Conservation (phyloP, 2,329 filamentous ascomycete genomes). For the Penicillium expansum region DNA sequence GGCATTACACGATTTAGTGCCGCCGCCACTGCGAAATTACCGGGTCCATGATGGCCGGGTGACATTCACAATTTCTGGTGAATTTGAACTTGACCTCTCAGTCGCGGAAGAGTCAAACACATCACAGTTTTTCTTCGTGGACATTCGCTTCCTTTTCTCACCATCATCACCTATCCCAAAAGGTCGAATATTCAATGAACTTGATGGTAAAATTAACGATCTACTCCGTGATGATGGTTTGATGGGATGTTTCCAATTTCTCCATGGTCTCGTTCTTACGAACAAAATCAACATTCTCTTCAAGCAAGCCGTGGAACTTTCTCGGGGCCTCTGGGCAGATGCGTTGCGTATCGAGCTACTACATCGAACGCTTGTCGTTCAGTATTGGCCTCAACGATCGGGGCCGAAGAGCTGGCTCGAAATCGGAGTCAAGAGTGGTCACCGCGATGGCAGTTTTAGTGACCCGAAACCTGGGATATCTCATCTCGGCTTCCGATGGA, state of each 20-base stretch:
- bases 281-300: slow-evolving; percentile 83
- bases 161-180: slow-evolving; percentile 65
- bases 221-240: slow-evolving; percentile 69
- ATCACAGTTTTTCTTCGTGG: slow-evolving; percentile 90
- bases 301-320: slow-evolving; percentile 71
- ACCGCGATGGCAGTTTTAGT: slow-evolving; percentile 8
- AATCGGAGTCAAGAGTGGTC: slow-evolving; percentile 61
- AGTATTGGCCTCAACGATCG: slow-evolving; percentile 78
- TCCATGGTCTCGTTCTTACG: slow-evolving; percentile 85
- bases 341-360: slow-evolving; percentile 74
- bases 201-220: slow-evolving; percentile 72
- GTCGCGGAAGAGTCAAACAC: slow-evolving; percentile 80
- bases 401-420: slow-evolving; percentile 87
- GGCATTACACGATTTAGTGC: slow-evolving; percentile 81
- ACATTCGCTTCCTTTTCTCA: slow-evolving; percentile 78
- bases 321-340: slow-evolving; percentile 71
- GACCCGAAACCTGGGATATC: slow-evolving; percentile 24
- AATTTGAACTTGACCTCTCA: slow-evolving; percentile 91
- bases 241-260: slow-evolving; percentile 74
- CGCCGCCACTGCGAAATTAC: slow-evolving; percentile 73
- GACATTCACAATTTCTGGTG: slow-evolving; percentile 76
- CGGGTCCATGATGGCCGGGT: slow-evolving; percentile 79
- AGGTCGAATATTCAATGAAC: slow-evolving; percentile 60
- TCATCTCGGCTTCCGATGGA: slow-evolving; percentile 64
- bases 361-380: slow-evolving; percentile 77